Evolutionary conservation across 768 basidiomycete species (phyloP), one percentile per base, ranked within the genome.

Genomic region (Auricularia cornea): DNA sequence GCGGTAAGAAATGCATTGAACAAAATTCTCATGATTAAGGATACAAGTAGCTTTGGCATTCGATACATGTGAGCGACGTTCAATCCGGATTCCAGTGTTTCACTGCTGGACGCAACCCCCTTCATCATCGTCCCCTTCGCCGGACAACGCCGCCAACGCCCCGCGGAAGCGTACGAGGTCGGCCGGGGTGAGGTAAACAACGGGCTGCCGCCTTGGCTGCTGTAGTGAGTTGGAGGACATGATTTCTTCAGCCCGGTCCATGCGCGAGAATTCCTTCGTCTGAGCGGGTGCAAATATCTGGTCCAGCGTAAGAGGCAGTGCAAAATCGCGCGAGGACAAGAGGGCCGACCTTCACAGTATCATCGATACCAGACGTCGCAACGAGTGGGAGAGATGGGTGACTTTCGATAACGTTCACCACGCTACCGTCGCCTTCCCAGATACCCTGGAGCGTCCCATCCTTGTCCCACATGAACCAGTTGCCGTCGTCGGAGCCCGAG

Each of bases 301-400:
- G 11, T 26, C 11, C 16, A 59, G 52, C 51, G 65, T 68, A 38
- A 29, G 56, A 26, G 54, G 14, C 31, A 14, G 30, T 56, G 48
- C 20, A 6, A 8, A 65, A 33, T 51, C n/a, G n/a, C n/a, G n/a
- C n/a, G n/a, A n/a, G 41, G 41, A 52, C 59, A 61, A 75, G 10
- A 8, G 16, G 8, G 16, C 35, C 65, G 63, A 89, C 90, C 81
- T 96, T 95, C 57, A 94, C 82, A 11, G 90, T 91, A 12, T 80
- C 76, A 69, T 95, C 94, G 59, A 96, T 94, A 1, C 94, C 94
- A 71, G 88, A 90, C 52, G 89, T 86, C 3, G 92, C 92, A n/a
- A 93, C 72, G 26, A 95, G 74, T 0, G 93, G 92, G 18, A 94
- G 75, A 51, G 84, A 80, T 0, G 93, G 79, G 67, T 95, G 92